Percentiles rank a stretch among this genome's conserved stretches.
phyloP scores from a whole-genome alignment of 345 rosid species.

The Rhizophora apiculata region DNA sequence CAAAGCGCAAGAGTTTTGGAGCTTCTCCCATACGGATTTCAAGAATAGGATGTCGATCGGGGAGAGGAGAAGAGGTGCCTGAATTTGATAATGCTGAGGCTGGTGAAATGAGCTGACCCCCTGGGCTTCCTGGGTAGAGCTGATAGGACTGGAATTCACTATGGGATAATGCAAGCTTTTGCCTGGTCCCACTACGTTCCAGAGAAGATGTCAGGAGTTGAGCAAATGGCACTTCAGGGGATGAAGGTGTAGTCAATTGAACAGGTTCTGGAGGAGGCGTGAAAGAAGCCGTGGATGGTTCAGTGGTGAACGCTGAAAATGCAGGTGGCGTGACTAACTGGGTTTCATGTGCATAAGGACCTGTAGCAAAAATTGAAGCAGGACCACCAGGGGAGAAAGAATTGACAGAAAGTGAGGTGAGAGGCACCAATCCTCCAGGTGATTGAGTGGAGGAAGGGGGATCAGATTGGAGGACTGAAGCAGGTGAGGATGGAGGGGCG shows the following conservation, averaged over 20 bases:
- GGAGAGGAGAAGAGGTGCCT: slow-evolving; percentile 87
- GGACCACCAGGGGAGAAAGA: slow-evolving; percentile 66
- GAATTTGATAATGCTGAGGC: slow-evolving; percentile 75
- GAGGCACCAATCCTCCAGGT: slow-evolving; percentile 60
- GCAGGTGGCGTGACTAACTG: slow-evolving; percentile 95
- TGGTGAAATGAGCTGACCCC: slow-evolving; percentile 76
- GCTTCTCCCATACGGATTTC: slow-evolving; percentile 65
- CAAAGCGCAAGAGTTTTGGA: slow-evolving; percentile 61
- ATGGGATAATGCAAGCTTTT: slow-evolving; percentile 60
- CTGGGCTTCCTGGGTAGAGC: slow-evolving; percentile 75
- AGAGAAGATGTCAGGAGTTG: slow-evolving; percentile 79
- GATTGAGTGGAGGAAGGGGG: slow-evolving; percentile 79
- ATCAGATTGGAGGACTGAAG: slow-evolving; percentile 78
- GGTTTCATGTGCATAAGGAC: slow-evolving; percentile 95
- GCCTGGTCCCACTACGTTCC: slow-evolving; percentile 61
- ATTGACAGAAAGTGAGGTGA: slow-evolving; percentile 47
- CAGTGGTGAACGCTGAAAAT: slow-evolving; percentile 84
- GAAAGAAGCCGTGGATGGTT: slow-evolving; percentile 88
- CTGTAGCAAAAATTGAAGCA: slow-evolving; percentile 65
- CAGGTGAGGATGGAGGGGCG: slow-evolving; percentile 97
- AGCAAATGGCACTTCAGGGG: slow-evolving; percentile 97
- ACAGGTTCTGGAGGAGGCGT: slow-evolving; percentile 92
- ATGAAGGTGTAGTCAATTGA: slow-evolving; percentile 78
- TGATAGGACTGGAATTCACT: slow-evolving; percentile 64
- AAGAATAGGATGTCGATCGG: slow-evolving; percentile 52